These are phyloP conservation scores for Zostera marina DNA, from an alignment of 116 monocot genomes.

Conservation along the genomic window DNA sequence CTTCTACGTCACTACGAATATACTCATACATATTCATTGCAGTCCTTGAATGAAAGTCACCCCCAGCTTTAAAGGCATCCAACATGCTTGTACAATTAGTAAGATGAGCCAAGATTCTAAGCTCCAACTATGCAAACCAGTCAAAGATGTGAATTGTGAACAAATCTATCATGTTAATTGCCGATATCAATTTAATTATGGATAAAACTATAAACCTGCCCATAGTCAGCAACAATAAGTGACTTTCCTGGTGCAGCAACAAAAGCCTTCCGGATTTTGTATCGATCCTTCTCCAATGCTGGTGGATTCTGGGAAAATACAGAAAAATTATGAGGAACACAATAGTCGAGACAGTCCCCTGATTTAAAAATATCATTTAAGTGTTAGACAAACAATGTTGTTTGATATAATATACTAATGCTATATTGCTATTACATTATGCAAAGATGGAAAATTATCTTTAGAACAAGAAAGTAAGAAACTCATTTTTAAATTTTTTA, in stretches of 20 bases:
- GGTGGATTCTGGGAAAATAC: slow-evolving; percentile 63
- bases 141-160: background rate
- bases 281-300: slow-evolving; percentile 89
- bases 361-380: no score
- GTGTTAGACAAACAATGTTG: no score
- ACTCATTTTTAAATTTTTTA: no score
- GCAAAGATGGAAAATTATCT: no score
- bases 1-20: slow-evolving; percentile 50
- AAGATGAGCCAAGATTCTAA: slow-evolving; percentile 92
- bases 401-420: no score
- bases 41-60: slow-evolving; percentile 96
- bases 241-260: slow-evolving; percentile 81
- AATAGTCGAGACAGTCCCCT: no score
- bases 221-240: slow-evolving; percentile 97
- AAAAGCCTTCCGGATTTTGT: slow-evolving; percentile 95
- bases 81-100: slow-evolving; percentile 82
- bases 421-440: no score
- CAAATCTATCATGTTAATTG: background rate
- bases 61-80: slow-evolving; percentile 85
- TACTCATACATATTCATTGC: slow-evolving; percentile 97
- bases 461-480: no score
- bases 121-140: slow-evolving; percentile 39
- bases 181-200: background rate
- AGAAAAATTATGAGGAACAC: background rate
- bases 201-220: slow-evolving; percentile 37